Evolutionary conservation across 2,329 filamentous ascomycete species (phyloP), one percentile per base, ranked within the genome.

Genomic region (Pestalotiopsis fici): DNA sequence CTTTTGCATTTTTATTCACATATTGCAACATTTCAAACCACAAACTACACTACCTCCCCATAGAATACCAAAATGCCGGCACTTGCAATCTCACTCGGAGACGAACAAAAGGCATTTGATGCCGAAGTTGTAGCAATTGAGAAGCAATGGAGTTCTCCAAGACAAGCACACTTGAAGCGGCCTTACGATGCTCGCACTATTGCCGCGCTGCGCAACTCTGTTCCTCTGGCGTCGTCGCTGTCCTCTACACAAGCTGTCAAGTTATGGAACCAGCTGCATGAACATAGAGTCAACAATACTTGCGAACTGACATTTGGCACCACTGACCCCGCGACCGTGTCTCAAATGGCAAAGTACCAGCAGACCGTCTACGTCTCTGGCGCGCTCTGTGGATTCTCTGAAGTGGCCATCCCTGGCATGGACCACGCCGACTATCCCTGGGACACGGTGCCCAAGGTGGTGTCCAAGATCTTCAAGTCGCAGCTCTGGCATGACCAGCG

Each of bases 351-450:
- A 31, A 80, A 79, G 69, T 71, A 78, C 64, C 73, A 76, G 67
- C 76, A 78, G 68, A 80, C 80, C 2, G 75, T 82, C 7, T 82
- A 82, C 64, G 78, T 81, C 4, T 82, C 80, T 1, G 80, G 80
- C 2, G 80, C 78, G 0, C 73, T 82, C 1, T 81, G 78, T 43
- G 80, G 80, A 1, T 76, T 81, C 39, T 78, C 77, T 2, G 76
- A 81, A 67, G 78, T 78, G 7, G 71, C 73, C 2, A 69, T 78
- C 27, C 79, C 80, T 0, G 80, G 80, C 21, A 78, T 78, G 74
- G 80, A 82, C 65, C 78, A 80, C 64, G 78, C 78, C n/a, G 80
- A 82, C 66, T 82, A 82, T 64, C 80, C 80, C 0, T 79, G 79
- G 73, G 80, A 82, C 65, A 80, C 79, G 0, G 79, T 82, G 0